Conservation (phyloP, 2,329 filamentous ascomycete genomes). For the Beauveria caledonica region DNA sequence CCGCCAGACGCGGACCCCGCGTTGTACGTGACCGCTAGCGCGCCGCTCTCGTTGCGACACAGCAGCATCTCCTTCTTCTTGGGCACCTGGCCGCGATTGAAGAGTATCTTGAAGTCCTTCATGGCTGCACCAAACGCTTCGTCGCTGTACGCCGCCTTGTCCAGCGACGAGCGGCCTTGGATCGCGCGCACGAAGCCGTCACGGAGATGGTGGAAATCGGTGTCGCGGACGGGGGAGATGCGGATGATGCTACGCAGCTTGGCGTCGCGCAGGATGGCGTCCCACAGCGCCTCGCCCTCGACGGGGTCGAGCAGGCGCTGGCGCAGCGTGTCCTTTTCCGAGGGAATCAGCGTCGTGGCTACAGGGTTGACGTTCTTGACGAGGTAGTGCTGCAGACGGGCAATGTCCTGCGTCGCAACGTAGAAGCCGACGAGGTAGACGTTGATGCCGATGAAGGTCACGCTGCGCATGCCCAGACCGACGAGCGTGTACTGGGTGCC, state of each 20-base stretch:
- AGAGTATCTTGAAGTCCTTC: slow-evolving; percentile 70
- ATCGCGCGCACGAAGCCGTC: slow-evolving; percentile 88
- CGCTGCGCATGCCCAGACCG: slow-evolving; percentile 78
- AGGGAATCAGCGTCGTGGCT: slow-evolving; percentile 75
- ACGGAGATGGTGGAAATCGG: slow-evolving; percentile 85
- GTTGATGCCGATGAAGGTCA: slow-evolving; percentile 82
- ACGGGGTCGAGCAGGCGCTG: slow-evolving; percentile 60
- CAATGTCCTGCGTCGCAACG: slow-evolving; percentile 74
- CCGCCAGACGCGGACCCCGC: slow-evolving; percentile 46
- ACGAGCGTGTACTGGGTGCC: slow-evolving; percentile 75
- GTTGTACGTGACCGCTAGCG: slow-evolving; percentile 60
- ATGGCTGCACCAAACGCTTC: slow-evolving; percentile 70
- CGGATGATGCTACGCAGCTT: slow-evolving; percentile 71
- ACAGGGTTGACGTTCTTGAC: slow-evolving; percentile 66
- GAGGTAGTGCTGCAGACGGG: slow-evolving; percentile 68
- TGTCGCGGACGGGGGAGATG: slow-evolving; percentile 85
- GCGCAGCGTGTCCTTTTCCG: slow-evolving; percentile 69
- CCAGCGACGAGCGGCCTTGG: slow-evolving; percentile 58
- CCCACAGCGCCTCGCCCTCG: slow-evolving; percentile 67
- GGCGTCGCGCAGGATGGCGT: slow-evolving; percentile 55
- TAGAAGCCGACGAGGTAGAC: slow-evolving; percentile 96
- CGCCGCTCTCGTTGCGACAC: slow-evolving; percentile 56
- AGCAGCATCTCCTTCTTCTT: slow-evolving; percentile 75
- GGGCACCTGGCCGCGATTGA: slow-evolving; percentile 70
- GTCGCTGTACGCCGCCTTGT: slow-evolving; percentile 50